A percentile compares a stretch with the other conserved stretches of the same genome.
These are phyloP conservation scores for Fusarium odoratissimum DNA, from an alignment of 2,329 filamentous ascomycete species.

Conservation along the genomic window DNA sequence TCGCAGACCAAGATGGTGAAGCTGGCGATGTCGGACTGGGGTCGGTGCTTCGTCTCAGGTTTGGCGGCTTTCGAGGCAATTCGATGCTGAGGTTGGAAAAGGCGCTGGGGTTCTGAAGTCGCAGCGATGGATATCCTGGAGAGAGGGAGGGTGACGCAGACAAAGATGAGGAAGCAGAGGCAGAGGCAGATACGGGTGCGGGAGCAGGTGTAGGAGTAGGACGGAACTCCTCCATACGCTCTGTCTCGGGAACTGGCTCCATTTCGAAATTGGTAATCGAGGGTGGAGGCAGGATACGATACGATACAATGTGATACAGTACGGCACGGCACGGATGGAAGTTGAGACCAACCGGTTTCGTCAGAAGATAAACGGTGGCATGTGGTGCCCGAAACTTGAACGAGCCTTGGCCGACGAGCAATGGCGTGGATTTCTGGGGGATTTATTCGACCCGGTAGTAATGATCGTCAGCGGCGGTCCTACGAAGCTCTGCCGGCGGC, in stretches of 20 bases:
- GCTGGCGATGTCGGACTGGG: constrained; percentile 63
- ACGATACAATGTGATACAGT: constrained; percentile 21
- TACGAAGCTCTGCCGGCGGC: constrained; percentile 22
- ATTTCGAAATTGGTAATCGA: constrained; percentile 55
- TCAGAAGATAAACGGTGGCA: constrained; percentile 40
- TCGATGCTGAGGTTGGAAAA: constrained; percentile 57
- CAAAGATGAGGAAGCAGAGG: constrained; percentile 51
- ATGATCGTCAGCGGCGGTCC: constrained; percentile 27
- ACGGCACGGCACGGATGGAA: constrained; percentile 34
- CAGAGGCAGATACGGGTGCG: constrained; percentile 52
- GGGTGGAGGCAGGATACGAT: constrained; percentile 18
- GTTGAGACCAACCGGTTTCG: constrained; percentile 40
- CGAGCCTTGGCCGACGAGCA: constrained; percentile 17
- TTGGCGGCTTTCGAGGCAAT: constrained; percentile 62
- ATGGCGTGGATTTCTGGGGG: constrained; percentile 11
- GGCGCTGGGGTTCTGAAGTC: constrained; percentile 57
- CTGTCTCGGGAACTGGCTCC: constrained; percentile 76
- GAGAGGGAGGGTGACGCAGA: constrained; percentile 52
- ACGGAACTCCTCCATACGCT: constrained; percentile 75
- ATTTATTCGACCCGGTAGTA: constrained; percentile 16
- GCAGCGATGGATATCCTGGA: constrained; percentile 65
- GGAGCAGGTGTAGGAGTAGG: constrained; percentile 68
- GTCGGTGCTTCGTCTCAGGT: constrained; percentile 69
- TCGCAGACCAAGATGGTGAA: constrained; percentile 61
- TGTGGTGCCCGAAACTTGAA: constrained; percentile 37